These are phyloP conservation scores for Entonaema liquescens DNA, from an alignment of 495 filamentous ascomycete genomes.

Conservation along the genomic window DNA sequence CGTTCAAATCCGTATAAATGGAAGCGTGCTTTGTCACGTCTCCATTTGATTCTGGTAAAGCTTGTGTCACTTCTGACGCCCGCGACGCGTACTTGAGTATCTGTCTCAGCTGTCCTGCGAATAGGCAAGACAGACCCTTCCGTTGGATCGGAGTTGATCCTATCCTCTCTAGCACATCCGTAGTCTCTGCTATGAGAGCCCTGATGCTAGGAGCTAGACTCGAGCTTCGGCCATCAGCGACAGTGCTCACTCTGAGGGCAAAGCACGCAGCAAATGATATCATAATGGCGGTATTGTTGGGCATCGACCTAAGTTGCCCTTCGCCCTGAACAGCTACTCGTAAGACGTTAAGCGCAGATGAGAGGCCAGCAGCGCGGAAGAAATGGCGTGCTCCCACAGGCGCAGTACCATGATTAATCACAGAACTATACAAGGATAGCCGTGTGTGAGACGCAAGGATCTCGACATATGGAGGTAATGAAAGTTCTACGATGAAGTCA, in stretches of 20 bases:
- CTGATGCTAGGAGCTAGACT: constrained; percentile 73
- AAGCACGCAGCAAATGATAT: constrained; percentile 79
- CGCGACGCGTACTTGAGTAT: constrained; percentile 43
- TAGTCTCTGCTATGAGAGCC: constrained; percentile 73
- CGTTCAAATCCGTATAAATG: constrained; percentile 37
- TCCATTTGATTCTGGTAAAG: constrained; percentile 31
- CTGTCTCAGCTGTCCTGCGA: constrained; percentile 44
- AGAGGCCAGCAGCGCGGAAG: constrained; percentile 73
- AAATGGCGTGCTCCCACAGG: constrained; percentile 74
- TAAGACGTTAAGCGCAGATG: constrained; percentile 76
- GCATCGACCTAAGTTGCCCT: constrained; percentile 73
- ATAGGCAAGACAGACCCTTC: constrained; percentile 58
- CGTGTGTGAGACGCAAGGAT: constrained; percentile 77
- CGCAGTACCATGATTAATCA: constrained; percentile 78
- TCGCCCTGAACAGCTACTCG: constrained; percentile 77
- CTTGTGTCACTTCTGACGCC: constrained; percentile 34
- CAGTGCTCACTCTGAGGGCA: constrained; percentile 69
- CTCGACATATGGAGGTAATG: constrained; percentile 75
- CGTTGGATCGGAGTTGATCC: constrained; percentile 69
- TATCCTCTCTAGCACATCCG: constrained; percentile 72
- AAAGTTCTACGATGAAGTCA: constrained; percentile 53
- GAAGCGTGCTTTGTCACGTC: constrained; percentile 24
- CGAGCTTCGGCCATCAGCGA: constrained; percentile 61
- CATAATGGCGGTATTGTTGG: constrained; percentile 81
- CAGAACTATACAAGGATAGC: constrained; percentile 74